Evolutionary conservation across 371 early-diverging fungal species (phyloP).

Genomic region (Dinochytrium kinnereticum): DNA sequence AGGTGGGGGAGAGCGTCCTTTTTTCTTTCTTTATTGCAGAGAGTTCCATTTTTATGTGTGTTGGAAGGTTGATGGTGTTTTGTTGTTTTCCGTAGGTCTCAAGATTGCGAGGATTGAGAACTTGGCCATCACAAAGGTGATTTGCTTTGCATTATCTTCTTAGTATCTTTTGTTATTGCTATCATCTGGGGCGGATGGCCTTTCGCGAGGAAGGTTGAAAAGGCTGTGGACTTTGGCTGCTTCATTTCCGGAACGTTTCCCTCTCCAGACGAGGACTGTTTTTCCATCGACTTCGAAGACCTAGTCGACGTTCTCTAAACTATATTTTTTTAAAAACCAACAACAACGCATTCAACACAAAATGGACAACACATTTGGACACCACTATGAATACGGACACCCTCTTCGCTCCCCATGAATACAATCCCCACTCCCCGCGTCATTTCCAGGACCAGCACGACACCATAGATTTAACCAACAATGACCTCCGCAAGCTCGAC

Average conservation of each 20-base stretch:
- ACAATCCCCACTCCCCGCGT: background rate
- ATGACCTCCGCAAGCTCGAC: constrained; percentile 81
- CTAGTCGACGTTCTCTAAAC: too few species aligned
- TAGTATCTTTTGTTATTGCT: too few species aligned
- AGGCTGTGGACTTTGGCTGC: background rate
- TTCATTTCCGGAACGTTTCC: background rate
- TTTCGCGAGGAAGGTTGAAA: background rate
- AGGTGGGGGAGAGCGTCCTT: constrained; percentile 54
- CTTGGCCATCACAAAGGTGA: constrained; percentile 87
- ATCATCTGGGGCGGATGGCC: too few species aligned
- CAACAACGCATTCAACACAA: background rate
- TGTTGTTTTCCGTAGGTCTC: constrained; percentile 75
- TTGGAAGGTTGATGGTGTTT: too few species aligned
- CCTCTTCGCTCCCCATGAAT: background rate
- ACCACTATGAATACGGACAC: too few species aligned
- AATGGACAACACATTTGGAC: too few species aligned
- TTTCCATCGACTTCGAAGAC: too few species aligned
- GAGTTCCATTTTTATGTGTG: too few species aligned
- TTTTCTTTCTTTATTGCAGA: background rate
- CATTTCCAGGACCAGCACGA: constrained; percentile 82
- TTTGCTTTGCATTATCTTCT: background rate
- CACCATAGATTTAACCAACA: constrained; percentile 90
- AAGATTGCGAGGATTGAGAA: constrained; percentile 93
- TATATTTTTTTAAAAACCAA: background rate
- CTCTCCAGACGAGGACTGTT: background rate